Evolutionary conservation across 495 filamentous ascomycete species (phyloP).

Genomic region (Neurospora sp.): DNA sequence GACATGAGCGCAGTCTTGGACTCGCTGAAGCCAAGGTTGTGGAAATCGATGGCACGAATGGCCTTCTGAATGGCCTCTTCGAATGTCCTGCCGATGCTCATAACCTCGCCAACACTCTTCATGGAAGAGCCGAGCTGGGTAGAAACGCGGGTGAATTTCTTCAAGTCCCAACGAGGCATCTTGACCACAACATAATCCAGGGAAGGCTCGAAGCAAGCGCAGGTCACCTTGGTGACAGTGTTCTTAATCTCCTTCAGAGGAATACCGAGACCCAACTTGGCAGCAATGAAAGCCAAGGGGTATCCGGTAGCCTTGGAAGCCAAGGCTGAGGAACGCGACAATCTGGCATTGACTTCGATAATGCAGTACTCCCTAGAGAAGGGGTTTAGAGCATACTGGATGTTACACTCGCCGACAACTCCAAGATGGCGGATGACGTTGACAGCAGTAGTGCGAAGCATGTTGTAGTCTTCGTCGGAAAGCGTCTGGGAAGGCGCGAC

Average conservation of each 20-base stretch:
- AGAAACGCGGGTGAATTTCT: conserved; percentile 96
- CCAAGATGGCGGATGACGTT: conserved; percentile 97
- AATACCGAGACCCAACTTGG: conserved; percentile 89
- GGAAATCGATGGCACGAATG: conserved; percentile 86
- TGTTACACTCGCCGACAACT: conserved; percentile 97
- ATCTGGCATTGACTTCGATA: conserved; percentile 96
- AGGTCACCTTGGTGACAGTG: conserved; percentile 90
- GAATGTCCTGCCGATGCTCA: conserved; percentile 94
- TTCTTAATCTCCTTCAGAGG: conserved; percentile 95
- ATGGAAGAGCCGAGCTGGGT: conserved; percentile 93
- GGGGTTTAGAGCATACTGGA: conserved; percentile 95
- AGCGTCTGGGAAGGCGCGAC: conserved; percentile 95
- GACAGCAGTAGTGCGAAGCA: conserved; percentile 96
- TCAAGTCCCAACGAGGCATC: conserved; percentile 97
- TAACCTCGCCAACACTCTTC: conserved; percentile 99
- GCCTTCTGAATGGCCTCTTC: conserved; percentile 99
- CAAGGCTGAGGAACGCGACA: conserved; percentile 88
- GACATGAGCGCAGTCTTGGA: conserved; percentile 78
- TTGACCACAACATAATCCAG: conserved; percentile 98
- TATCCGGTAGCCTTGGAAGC: conserved; percentile 97
- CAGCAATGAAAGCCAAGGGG: conserved; percentile 90
- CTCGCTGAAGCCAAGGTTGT: conserved; percentile 92
- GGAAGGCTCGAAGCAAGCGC: conserved; percentile 98
- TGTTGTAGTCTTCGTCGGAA: conserved; percentile 95
- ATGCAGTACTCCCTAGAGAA: conserved; percentile 97